A percentile compares a stretch with the other conserved stretches of the same genome.
phyloP scores from a whole-genome alignment of 495 filamentous ascomycete genomes.

The Penicillium salamii region DNA sequence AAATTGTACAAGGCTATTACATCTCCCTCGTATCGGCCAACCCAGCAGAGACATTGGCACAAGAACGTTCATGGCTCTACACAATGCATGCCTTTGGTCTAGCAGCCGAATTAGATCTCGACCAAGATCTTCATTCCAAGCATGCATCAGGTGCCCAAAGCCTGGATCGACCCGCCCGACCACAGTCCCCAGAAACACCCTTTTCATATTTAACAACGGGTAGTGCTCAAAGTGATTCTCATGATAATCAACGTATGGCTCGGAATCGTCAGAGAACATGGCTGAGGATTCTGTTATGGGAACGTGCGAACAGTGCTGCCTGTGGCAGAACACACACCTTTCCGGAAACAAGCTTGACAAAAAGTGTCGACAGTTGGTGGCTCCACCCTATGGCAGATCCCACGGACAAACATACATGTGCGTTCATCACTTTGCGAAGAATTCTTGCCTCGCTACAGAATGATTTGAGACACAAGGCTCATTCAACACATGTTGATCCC shows the following conservation, averaged over 20 bases:
- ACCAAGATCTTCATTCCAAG: slow-evolving; percentile 8
- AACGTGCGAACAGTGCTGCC: slow-evolving; percentile 28
- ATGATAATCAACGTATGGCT: slow-evolving; percentile 7
- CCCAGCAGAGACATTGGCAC: slow-evolving; percentile 17
- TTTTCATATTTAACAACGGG: too few relatives aligned
- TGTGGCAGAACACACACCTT: slow-evolving; percentile 20
- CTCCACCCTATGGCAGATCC: slow-evolving; percentile 21
- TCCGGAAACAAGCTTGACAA: slow-evolving; percentile 24
- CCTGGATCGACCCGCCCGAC: too few relatives aligned
- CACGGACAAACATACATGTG: slow-evolving; percentile 27
- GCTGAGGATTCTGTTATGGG: slow-evolving; percentile 28
- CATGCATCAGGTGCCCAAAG: too few relatives aligned
- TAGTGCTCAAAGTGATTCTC: background rate
- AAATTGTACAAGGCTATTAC: slow-evolving; percentile 51
- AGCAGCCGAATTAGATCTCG: slow-evolving; percentile 23
- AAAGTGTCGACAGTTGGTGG: slow-evolving; percentile 24
- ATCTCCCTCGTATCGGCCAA: slow-evolving; percentile 26
- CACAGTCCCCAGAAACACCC: too few relatives aligned
- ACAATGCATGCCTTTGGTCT: slow-evolving; percentile 28
- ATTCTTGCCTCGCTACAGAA: slow-evolving; percentile 13
- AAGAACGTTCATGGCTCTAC: slow-evolving; percentile 28
- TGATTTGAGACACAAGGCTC: slow-evolving; percentile 8
- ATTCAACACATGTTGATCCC: slow-evolving; percentile 2
- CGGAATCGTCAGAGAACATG: slow-evolving; percentile 27
- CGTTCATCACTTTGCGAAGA: slow-evolving; percentile 21